Percentiles rank a stretch among this genome's conserved stretches.
These are phyloP conservation scores for Camelina laxa DNA, from an alignment of 345 rosid species.

Conservation along the genomic window DNA sequence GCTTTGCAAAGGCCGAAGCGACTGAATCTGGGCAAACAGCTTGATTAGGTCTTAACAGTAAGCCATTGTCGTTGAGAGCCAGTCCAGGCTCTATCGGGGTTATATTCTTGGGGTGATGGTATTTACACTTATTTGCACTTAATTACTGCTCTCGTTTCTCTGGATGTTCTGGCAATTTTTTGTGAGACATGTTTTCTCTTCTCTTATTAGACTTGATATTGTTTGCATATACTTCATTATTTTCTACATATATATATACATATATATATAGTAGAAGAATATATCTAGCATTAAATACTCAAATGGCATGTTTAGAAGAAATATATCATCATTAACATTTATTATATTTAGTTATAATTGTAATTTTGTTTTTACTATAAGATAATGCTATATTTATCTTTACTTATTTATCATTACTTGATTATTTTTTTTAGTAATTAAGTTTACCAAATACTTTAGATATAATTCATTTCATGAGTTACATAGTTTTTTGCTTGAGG, in stretches of 20 bases:
- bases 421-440: neutral
- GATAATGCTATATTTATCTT: neutral
- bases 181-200: slow-evolving; percentile 41
- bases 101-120: slow-evolving; percentile 80
- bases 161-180: slow-evolving; percentile 88
- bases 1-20: slow-evolving; percentile 88
- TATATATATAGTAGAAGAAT: neutral
- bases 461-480: neutral
- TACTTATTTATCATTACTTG: neutral
- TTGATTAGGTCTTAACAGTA: slow-evolving; percentile 95
- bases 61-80: slow-evolving; percentile 80
- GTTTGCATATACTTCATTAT: neutral
- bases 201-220: neutral
- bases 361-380: neutral
- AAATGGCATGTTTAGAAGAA: neutral
- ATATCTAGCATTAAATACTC: neutral
- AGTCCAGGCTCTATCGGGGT: slow-evolving; percentile 53
- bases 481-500: neutral
- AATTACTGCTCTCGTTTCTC: slow-evolving; percentile 89
- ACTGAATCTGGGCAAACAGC: slow-evolving; percentile 69
- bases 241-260: neutral
- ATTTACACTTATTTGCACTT: slow-evolving; percentile 85
- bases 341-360: neutral
- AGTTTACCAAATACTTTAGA: neutral
- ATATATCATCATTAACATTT: neutral